These are phyloP conservation scores for Lactuca sativa DNA, from an alignment of 129 eudicot genomes.

Conservation along the genomic window DNA sequence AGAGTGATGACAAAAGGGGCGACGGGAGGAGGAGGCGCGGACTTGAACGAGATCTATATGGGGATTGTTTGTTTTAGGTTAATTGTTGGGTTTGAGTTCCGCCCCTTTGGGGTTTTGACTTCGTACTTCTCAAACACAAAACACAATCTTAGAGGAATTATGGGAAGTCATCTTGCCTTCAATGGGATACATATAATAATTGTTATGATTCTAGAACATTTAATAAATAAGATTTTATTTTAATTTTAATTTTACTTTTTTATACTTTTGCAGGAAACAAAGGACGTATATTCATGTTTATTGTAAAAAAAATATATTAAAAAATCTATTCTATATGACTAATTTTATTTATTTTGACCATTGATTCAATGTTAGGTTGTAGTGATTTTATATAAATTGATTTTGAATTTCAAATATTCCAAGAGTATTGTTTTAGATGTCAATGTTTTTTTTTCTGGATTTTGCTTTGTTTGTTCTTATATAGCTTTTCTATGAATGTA, in stretches of 20 bases:
- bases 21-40: constrained; percentile 39
- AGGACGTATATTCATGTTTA: no score
- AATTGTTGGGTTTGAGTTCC: constrained; percentile 40
- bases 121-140: constrained; percentile 11
- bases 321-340: background rate
- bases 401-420: no score
- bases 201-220: background rate
- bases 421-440: no score
- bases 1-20: constrained; percentile 35
- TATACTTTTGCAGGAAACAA: no score
- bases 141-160: constrained; percentile 6
- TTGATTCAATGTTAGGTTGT: no score
- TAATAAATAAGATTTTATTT: background rate
- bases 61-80: constrained; percentile 23
- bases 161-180: background rate
- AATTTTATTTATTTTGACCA: no score
- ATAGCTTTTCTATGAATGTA: no score
- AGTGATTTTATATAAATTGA: no score
- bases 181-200: background rate
- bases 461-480: no score
- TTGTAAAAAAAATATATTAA: background rate
- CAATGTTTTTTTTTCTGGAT: no score
- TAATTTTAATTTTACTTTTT: no score
- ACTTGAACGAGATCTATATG: constrained; percentile 32
- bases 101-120: constrained; percentile 28